Evolutionary conservation across 257 asterid species (phyloP).

Genomic region (Nicotiana knightiana): DNA sequence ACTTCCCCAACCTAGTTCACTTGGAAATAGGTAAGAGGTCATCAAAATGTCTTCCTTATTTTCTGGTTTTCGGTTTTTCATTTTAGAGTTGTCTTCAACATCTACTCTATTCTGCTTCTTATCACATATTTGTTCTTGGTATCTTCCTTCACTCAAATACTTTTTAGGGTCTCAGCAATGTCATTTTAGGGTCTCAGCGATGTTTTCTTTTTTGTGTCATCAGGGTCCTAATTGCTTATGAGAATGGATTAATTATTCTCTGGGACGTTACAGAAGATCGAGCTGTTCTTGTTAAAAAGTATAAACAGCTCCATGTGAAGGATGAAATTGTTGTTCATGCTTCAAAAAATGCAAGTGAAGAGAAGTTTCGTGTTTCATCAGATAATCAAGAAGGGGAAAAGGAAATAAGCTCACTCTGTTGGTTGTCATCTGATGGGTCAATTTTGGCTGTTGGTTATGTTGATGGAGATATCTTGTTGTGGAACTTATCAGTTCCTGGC

Average conservation of each 20-base stretch:
- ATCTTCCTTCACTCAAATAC: background rate
- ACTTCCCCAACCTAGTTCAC: slow-evolving; percentile 72
- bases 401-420: slow-evolving; percentile 94
- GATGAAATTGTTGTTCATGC: slow-evolving; percentile 41
- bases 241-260: slow-evolving; percentile 74
- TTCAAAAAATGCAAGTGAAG: slow-evolving; percentile 38
- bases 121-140: background rate
- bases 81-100: background rate
- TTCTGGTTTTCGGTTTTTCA: slow-evolving; percentile 2
- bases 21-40: slow-evolving; percentile 68
- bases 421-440: slow-evolving; percentile 90
- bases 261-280: slow-evolving; percentile 91
- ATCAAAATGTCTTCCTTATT: slow-evolving; percentile 9
- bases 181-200: background rate
- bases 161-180: background rate
- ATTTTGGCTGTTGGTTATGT: slow-evolving; percentile 91
- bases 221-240: slow-evolving; percentile 93
- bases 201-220: slow-evolving; percentile 13
- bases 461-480: slow-evolving; percentile 90
- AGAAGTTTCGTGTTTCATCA: slow-evolving; percentile 27
- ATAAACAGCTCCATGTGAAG: slow-evolving; percentile 56
- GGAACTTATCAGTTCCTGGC: slow-evolving; percentile 66
- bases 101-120: background rate
- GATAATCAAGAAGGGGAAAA: slow-evolving; percentile 63
- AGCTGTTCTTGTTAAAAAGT: slow-evolving; percentile 64